A percentile compares a stretch with the other conserved stretches of the same genome.
Evolutionary conservation across 202 grass and related monocot species (phyloP).

Genomic region (Tripidium arundinaceum): DNA sequence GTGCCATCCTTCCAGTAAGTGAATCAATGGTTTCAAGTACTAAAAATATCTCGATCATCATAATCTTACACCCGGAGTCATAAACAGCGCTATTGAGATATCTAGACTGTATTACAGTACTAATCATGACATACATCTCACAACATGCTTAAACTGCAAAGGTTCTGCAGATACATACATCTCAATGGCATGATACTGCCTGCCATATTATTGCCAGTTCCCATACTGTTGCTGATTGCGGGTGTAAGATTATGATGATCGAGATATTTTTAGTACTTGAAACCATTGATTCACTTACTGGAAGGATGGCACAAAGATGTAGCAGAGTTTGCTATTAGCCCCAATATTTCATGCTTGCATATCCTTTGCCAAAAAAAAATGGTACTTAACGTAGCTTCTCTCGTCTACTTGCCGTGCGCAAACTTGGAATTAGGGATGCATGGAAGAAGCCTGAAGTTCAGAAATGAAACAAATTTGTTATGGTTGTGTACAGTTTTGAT

Average conservation of each 20-base stretch:
- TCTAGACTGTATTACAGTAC: neutral
- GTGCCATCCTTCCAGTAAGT: neutral
- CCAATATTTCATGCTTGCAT: neutral
- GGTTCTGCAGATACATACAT: neutral
- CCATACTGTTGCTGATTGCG: slow-evolving; percentile 74
- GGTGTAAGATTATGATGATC: neutral
- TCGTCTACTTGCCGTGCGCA: too few species aligned
- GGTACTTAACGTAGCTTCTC: neutral
- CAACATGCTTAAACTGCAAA: neutral
- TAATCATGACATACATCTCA: neutral
- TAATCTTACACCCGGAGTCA: neutral
- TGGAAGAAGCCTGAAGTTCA: neutral
- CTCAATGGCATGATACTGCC: neutral
- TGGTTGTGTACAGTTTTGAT: neutral
- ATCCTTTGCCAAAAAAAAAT: neutral
- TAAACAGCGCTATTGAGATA: neutral
- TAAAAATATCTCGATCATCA: neutral
- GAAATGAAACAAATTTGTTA: neutral
- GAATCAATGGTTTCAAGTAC: neutral
- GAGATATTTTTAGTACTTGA: neutral
- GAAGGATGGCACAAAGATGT: neutral
- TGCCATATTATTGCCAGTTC: slow-evolving; percentile 50
- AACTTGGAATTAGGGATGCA: neutral
- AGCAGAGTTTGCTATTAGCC: neutral
- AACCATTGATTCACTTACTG: neutral